Evolutionary conservation across 495 filamentous ascomycete genomes (phyloP).

Genomic region (Aspergillus sclerotiicarbonarius): DNA sequence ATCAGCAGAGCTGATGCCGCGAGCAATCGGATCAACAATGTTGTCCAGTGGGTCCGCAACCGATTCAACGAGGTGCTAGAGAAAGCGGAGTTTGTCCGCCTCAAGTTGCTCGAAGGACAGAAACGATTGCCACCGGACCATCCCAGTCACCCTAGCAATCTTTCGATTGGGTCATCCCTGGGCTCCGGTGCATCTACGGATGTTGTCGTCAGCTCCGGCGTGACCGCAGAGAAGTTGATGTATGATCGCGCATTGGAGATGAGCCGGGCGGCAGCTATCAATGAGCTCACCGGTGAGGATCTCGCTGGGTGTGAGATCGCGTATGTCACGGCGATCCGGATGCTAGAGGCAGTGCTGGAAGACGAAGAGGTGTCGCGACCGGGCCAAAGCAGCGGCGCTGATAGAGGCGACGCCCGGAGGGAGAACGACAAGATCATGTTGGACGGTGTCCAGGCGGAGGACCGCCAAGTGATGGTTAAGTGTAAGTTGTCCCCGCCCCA

Average conservation of each 20-base stretch:
- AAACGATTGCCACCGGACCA: constrained; percentile 80
- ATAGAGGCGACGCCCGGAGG: constrained; percentile 21
- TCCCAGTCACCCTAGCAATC: constrained; percentile 80
- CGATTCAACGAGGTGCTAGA: constrained; percentile 96
- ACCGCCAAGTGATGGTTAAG: constrained; percentile 69
- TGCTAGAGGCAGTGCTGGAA: constrained; percentile 93
- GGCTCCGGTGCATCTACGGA: constrained; percentile 57
- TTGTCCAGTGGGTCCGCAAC: constrained; percentile 89
- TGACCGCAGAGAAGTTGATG: constrained; percentile 96
- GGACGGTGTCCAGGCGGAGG: constrained; percentile 66
- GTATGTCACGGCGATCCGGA: constrained; percentile 84
- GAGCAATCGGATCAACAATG: constrained; percentile 75
- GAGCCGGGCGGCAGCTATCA: constrained; percentile 90
- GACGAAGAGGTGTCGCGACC: constrained; percentile 57
- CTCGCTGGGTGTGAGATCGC: constrained; percentile 86
- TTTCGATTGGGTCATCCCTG: constrained; percentile 48
- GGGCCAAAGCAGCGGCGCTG: constrained; percentile 31
- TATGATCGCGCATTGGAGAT: constrained; percentile 96
- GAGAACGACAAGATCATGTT: constrained; percentile 42
- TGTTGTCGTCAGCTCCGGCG: constrained; percentile 66
- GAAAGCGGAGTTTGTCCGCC: constrained; percentile 86
- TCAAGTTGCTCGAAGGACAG: constrained; percentile 85
- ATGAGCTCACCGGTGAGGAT: constrained; percentile 90
- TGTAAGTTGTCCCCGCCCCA: constrained; percentile 48
- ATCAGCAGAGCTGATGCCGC: constrained; percentile 42